Evolutionary conservation across 306 rosid species (phyloP), one percentile per base, ranked within the genome.

Genomic region (Oxytropis ochrocephala): DNA sequence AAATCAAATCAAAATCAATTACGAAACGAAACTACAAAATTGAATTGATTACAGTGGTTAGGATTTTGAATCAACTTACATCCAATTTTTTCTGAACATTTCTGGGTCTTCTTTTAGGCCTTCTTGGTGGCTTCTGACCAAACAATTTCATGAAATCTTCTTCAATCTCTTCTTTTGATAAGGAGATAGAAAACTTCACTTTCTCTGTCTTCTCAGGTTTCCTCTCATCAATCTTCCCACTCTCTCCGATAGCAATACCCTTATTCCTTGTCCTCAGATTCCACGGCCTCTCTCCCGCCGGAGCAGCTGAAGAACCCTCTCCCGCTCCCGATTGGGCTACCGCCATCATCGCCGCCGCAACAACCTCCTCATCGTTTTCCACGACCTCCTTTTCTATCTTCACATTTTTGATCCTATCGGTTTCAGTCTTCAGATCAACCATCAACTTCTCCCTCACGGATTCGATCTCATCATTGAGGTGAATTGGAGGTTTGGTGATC

Each of bases 371-470:
- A 13, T 62, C 36, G 6, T 75, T 44, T 11, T 13, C 75, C 0
- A 62, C 80, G 7, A 57, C 79, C 35, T 75, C 85, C 67, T 86
- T 83, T 50, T 83, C 54, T 53, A 89, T 78, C 75, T 87, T 82
- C 82, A 77, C 92, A 67, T 76, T 80, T 70, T 88, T 88, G 83
- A 94, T 81, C 82, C 79, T 78, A 49, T 78, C 84, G 18, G 93
- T 82, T 69, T 83, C 91, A 59, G 83, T 84, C 56, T 90, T 91
- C 73, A 91, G 89, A 84, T 94, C 99, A 78, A 83, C 67, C 85
- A 88, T 76, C 55, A 90, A 80, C 88, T 84, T 91, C 88, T 89
- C 89, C 51, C 96, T 76, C 50, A 94, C 85, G 65, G 97, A 96
- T 24, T 81, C 91, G 81, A 94, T 91, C 87, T 89, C 89, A 2